Evolutionary conservation across 345 rosid genomes (phyloP).

Genomic region (Pugionium cornutum): DNA sequence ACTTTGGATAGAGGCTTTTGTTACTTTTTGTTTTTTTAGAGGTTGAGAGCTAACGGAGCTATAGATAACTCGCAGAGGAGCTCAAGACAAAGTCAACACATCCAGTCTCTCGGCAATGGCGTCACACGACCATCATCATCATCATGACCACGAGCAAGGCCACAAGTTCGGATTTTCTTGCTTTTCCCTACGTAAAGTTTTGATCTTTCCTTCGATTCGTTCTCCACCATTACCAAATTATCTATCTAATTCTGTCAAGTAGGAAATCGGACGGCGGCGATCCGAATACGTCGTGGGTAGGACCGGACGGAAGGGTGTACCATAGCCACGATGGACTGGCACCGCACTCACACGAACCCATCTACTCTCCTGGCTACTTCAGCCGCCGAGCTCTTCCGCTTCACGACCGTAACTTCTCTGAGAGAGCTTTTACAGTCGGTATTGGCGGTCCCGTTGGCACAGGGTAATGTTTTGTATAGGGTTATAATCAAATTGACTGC

Average conservation of each 20-base stretch:
- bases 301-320: conserved; percentile 71
- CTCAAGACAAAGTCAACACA: conserved; percentile 24
- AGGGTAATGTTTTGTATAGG: conserved; percentile 49
- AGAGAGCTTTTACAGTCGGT: conserved; percentile 93
- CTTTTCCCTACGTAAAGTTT: not conserved
- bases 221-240: not conserved
- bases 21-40: not conserved
- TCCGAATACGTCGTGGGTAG: conserved; percentile 59
- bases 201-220: not conserved
- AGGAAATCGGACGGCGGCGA: conserved; percentile 35
- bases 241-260: conserved; percentile 13
- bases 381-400: conserved; percentile 87
- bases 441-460: conserved; percentile 99
- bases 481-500: not conserved
- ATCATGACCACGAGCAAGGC: conserved; percentile 17
- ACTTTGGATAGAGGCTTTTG: not conserved
- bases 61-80: not conserved
- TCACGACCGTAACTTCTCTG: conserved; percentile 65
- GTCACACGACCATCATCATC: conserved; percentile 24
- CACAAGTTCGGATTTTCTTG: conserved; percentile 12
- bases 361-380: conserved; percentile 94
- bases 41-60: too few relatives aligned
- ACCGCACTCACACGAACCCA: conserved; percentile 98
- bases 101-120: conserved; percentile 21
- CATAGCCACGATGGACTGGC: conserved; percentile 99